These are phyloP conservation scores for Talaromyces sp. DNA, from an alignment of 2,329 filamentous ascomycete genomes.

Conservation along the genomic window DNA sequence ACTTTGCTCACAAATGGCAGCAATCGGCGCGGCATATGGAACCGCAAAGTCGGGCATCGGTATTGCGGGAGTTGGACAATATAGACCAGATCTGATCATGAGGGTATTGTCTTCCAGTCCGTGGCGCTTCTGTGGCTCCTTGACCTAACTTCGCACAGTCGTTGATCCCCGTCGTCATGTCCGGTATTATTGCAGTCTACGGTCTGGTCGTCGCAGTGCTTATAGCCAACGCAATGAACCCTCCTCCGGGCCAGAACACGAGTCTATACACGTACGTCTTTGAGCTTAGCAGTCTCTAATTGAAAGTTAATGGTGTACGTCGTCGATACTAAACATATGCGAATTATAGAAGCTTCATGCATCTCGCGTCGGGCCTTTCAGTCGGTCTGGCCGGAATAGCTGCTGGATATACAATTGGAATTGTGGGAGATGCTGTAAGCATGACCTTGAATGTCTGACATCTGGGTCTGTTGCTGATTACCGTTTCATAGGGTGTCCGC, in stretches of 20 bases:
- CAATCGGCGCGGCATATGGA: slow-evolving; percentile 61
- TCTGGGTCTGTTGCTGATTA: neutral
- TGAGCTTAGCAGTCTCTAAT: neutral
- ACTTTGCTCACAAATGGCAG: slow-evolving; percentile 38
- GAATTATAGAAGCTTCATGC: slow-evolving; percentile 71
- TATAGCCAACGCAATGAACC: slow-evolving; percentile 82
- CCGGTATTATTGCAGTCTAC: slow-evolving; percentile 97
- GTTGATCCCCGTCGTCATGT: slow-evolving; percentile 68
- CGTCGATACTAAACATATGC: slow-evolving; percentile 17
- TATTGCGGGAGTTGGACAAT: slow-evolving; percentile 62
- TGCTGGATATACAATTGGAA: slow-evolving; percentile 91
- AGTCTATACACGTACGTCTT: slow-evolving; percentile 73
- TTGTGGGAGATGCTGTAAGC: slow-evolving; percentile 81
- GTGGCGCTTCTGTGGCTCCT: neutral
- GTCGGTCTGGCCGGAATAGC: slow-evolving; percentile 90
- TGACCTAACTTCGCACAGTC: slow-evolving; percentile 30
- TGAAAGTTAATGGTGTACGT: neutral
- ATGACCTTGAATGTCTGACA: neutral
- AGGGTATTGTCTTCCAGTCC: slow-evolving; percentile 45
- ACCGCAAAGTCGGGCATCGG: slow-evolving; percentile 65
- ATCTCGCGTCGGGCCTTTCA: slow-evolving; percentile 81
- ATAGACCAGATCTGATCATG: slow-evolving; percentile 63
- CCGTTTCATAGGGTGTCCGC: slow-evolving; percentile 60
- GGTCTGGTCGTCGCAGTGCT: slow-evolving; percentile 94
- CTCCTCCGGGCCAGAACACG: slow-evolving; percentile 64